Base-by-base conservation (phyloP, 2,329 filamentous ascomycete species). In the Monosporascus sp. region DNA sequence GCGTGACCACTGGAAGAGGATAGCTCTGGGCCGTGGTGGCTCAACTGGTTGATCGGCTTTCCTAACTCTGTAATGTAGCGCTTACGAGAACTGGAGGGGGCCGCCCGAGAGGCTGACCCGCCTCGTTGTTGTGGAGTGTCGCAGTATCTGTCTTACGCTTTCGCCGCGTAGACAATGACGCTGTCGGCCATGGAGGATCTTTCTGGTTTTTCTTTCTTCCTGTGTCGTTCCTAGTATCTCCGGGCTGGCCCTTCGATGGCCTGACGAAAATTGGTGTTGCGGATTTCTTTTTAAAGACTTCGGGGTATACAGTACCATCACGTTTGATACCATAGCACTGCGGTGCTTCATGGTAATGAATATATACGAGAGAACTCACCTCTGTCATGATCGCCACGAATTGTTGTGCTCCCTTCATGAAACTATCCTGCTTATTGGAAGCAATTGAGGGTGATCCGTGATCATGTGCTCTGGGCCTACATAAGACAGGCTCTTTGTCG, bases 1-100 rank as follows among this genome's bases (percentile, higher is more conserved):
- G 67, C 78, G 82, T 62, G 83, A 84, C 69, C 79, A 85, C 65
- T 87, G 83, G 83, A 86, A 84, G 76, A 71, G 71, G 58, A 67
- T 81, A 57, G 80, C 80, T 54, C 66, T 79, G 52, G 69, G 69
- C 56, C 71, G 72, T 51, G 68, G 68, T 59, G 58, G 64, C 58
- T 64, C 67, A 62, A 66, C 62, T 57, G 58, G 64, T 60, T 65
- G 51, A 62, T 53, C 50, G 49, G 52, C 47, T 61, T 57, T 60
- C 58, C 59, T 58, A 57, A 51, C 55, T 58, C 57, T 49, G 52
- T 51, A 53, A 50, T 60, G 54, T 58, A 47, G 48, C 47, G 45
- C 25, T 55, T 56, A 55, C 55, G 59, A 61, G 65, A 65, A 70
- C 66, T 70, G 66, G 67, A 67, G 67, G 65, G 67, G 59, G 57